Percentiles rank a stretch among this genome's conserved stretches.
phyloP scores from a whole-genome alignment of 179 eudicot species.

The Beta lomatogona region DNA sequence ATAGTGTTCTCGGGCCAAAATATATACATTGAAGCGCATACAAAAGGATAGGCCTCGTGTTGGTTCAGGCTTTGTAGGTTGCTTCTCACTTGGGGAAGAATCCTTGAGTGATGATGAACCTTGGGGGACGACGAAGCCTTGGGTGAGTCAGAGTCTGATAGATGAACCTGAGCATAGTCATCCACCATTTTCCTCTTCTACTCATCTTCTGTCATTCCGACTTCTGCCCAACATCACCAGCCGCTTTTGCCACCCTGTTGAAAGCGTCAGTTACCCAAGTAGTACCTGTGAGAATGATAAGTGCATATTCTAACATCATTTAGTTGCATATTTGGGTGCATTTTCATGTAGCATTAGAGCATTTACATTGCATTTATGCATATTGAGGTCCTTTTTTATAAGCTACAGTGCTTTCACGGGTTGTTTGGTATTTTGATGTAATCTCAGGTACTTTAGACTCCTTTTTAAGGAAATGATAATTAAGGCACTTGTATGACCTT shows the following conservation, averaged over 20 bases:
- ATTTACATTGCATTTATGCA: too few relatives aligned
- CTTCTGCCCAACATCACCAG: constrained; percentile 54
- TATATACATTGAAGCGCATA: constrained; percentile 24
- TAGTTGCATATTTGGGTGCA: too few relatives aligned
- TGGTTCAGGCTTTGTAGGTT: constrained; percentile 30
- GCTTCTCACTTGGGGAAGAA: constrained; percentile 27
- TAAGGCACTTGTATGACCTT: too few relatives aligned
- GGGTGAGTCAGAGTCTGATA: constrained; percentile 45
- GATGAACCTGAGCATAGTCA: constrained; percentile 43
- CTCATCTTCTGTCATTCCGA: constrained; percentile 43
- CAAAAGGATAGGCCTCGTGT: constrained; percentile 36
- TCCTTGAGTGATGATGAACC: constrained; percentile 22
- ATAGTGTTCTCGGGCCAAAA: constrained; percentile 12
- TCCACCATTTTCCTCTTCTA: constrained; percentile 41
- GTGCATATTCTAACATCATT: too few relatives aligned
- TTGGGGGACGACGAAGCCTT: constrained; percentile 18
- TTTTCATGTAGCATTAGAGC: too few relatives aligned
- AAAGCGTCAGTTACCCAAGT: constrained; percentile 55
- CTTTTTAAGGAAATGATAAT: too few relatives aligned
- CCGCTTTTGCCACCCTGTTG: constrained; percentile 50
- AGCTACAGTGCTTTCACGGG: too few relatives aligned
- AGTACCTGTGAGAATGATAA: too few relatives aligned
- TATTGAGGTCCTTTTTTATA: too few relatives aligned
- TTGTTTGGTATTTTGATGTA: too few relatives aligned
- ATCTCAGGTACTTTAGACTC: too few relatives aligned